Evolutionary conservation across 768 basidiomycete species (phyloP).

Genomic region (Auriscalpium vulgare): DNA sequence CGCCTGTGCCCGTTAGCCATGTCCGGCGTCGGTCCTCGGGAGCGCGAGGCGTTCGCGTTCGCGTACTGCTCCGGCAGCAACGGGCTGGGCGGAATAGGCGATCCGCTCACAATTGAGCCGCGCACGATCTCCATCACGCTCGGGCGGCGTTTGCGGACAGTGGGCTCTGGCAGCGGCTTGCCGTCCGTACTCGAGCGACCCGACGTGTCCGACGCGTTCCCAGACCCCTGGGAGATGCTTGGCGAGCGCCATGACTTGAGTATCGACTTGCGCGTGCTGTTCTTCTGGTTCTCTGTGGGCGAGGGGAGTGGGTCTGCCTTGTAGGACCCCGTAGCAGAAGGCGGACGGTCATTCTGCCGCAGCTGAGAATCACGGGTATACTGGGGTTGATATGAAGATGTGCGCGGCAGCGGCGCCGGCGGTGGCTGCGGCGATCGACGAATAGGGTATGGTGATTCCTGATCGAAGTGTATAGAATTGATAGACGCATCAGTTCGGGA

Average conservation of each 20-base stretch:
- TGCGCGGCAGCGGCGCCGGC: slow-evolving; percentile 16
- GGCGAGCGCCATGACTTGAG: slow-evolving; percentile 56
- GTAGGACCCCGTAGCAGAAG: neutral
- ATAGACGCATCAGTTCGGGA: slow-evolving; percentile 22
- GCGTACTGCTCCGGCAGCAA: slow-evolving; percentile 38
- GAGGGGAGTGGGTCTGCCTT: slow-evolving; percentile 15
- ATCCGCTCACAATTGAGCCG: slow-evolving; percentile 23
- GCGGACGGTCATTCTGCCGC: neutral
- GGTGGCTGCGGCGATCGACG: slow-evolving; percentile 17
- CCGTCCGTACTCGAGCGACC: slow-evolving; percentile 24
- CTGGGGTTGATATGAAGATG: slow-evolving; percentile 15
- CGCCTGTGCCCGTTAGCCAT: neutral
- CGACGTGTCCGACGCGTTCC: slow-evolving; percentile 19
- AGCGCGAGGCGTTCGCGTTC: slow-evolving; percentile 5
- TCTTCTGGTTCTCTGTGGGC: slow-evolving; percentile 34
- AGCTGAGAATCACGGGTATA: neutral
- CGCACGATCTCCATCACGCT: slow-evolving; percentile 35
- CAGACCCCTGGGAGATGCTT: slow-evolving; percentile 13
- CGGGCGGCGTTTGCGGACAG: slow-evolving; percentile 34
- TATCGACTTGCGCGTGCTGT: slow-evolving; percentile 57
- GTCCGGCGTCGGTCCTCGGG: neutral
- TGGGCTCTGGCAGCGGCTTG: slow-evolving; percentile 26
- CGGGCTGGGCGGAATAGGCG: slow-evolving; percentile 52
- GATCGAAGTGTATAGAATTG: slow-evolving; percentile 59
- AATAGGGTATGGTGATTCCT: slow-evolving; percentile 61